Base-by-base conservation (phyloP, 352 stramenopile genomes). In the Phytophthora brassicae region DNA sequence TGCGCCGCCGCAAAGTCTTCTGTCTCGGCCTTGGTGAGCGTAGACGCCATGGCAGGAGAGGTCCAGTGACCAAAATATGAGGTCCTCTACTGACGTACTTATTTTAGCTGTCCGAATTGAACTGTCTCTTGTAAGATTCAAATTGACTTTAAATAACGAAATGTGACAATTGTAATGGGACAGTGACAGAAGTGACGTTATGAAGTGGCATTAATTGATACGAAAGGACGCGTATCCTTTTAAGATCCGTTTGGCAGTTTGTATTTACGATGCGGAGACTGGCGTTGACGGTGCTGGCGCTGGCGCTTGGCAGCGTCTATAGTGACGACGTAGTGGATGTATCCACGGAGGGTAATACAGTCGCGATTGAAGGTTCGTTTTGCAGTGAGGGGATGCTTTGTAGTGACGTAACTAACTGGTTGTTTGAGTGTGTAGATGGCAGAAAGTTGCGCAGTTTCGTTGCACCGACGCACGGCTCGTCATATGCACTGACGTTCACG, bases 1-100 rank as follows among this genome's bases (percentile, higher is more conserved):
- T 78, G 60, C 9, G 81, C 79, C 14, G 71, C 67, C 14, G 77
- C 81, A 38, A 90, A 90, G 70, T 90, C 81, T 52, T 86, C 81
- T 7, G 60, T 78, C 60, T 90, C 81, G 28, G 77, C 81, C 28
- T 68, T 52, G 13, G 79, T 86, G 23, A 90, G 74, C 29, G 66
- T 70, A 16, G 71, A 66, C n/a, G 59, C 24, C 66, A 73, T 66
- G 49, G 58, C 57, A 46, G 45, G 38, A 29, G 20, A 29, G 28
- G 9, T 39, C 19, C 53, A 64, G 39, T 63, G 55, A 60, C 55
- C n/a, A n/a, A n/a, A n/a, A n/a, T n/a, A n/a, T n/a, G n/a, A n/a
- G n/a, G n/a, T n/a, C n/a, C n/a, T n/a, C n/a, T n/a, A n/a, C n/a
- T n/a, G n/a, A n/a, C n/a, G n/a, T n/a, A n/a, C n/a, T n/a, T n/a